phyloP scores from a whole-genome alignment of 202 grass and related monocot genomes.

The Tripidium arundinaceum region DNA sequence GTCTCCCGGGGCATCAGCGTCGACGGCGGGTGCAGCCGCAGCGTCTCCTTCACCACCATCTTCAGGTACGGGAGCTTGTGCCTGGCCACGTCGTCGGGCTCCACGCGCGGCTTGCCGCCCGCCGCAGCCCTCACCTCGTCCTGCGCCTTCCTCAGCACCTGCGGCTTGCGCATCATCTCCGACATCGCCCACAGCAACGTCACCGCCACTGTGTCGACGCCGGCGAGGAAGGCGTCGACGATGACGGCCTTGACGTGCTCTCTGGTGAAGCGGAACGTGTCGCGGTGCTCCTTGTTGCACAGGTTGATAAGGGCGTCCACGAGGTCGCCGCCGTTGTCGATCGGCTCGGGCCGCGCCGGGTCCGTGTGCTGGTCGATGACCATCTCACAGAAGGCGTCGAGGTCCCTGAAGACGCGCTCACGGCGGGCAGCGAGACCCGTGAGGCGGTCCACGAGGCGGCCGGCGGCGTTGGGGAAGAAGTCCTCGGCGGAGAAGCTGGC shows the following conservation, averaged over 20 bases:
- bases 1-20: slow-evolving; percentile 30
- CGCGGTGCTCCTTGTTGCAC: background rate
- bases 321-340: background rate
- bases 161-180: slow-evolving; percentile 30
- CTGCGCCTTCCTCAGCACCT: slow-evolving; percentile 19
- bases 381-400: slow-evolving; percentile 36
- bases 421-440: slow-evolving; percentile 11
- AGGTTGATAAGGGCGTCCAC: slow-evolving; percentile 34
- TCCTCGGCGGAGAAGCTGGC: slow-evolving; percentile 30
- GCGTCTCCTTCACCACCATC: slow-evolving; percentile 43
- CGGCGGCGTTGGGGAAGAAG: slow-evolving; percentile 26
- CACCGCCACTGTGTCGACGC: too few relatives aligned
- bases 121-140: slow-evolving; percentile 23
- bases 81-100: slow-evolving; percentile 18
- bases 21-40: too few relatives aligned
- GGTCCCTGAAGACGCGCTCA: slow-evolving; percentile 2
- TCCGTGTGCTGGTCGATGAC: slow-evolving; percentile 36
- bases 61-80: slow-evolving; percentile 39
- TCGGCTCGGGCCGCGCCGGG: background rate
- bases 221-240: background rate
- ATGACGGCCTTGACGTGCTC: slow-evolving; percentile 36
- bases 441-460: slow-evolving; percentile 21
- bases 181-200: too few relatives aligned
- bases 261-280: slow-evolving; percentile 9
- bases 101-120: slow-evolving; percentile 32